phyloP scores from a whole-genome alignment of 1,139 yeast genomes.

The Waltiozyma sp. region DNA sequence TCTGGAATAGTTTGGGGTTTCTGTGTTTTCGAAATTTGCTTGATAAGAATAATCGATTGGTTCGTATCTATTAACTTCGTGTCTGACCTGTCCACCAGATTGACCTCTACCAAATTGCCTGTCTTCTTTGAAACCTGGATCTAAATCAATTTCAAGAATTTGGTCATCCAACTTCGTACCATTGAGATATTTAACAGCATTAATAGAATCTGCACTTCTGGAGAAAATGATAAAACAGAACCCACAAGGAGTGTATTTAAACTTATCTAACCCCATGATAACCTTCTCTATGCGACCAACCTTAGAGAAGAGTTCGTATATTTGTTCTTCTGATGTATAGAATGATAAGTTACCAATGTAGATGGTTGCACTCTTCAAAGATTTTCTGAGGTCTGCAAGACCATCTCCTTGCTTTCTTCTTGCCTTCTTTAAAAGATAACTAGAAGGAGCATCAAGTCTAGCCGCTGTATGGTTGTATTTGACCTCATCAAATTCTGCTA shows the following conservation, averaged over 20 bases:
- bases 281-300: slow-evolving; percentile 63
- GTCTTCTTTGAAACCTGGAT: slow-evolving; percentile 91
- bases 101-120: slow-evolving; percentile 90
- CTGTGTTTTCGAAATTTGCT: too few relatives aligned
- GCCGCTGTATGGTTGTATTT: slow-evolving; percentile 40
- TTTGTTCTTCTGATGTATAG: slow-evolving; percentile 88
- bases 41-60: background rate
- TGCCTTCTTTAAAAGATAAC: slow-evolving; percentile 68
- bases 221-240: slow-evolving; percentile 82
- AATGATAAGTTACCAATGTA: slow-evolving; percentile 83
- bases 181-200: slow-evolving; percentile 71
- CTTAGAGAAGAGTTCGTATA: slow-evolving; percentile 72
- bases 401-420: slow-evolving; percentile 24
- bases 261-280: slow-evolving; percentile 88
- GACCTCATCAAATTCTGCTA: slow-evolving; percentile 29
- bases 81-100: slow-evolving; percentile 76
- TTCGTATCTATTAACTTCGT: slow-evolving; percentile 39
- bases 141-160: slow-evolving; percentile 71
- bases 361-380: slow-evolving; percentile 60
- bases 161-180: slow-evolving; percentile 78
- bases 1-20: too few relatives aligned
- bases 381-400: slow-evolving; percentile 49
- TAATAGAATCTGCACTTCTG: slow-evolving; percentile 56
- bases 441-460: slow-evolving; percentile 71
- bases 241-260: slow-evolving; percentile 87